Evolutionary conservation across 1,284 basidiomycete species (phyloP), one percentile per base, ranked within the genome.

Genomic region (Cystobasidium slooffiae): DNA sequence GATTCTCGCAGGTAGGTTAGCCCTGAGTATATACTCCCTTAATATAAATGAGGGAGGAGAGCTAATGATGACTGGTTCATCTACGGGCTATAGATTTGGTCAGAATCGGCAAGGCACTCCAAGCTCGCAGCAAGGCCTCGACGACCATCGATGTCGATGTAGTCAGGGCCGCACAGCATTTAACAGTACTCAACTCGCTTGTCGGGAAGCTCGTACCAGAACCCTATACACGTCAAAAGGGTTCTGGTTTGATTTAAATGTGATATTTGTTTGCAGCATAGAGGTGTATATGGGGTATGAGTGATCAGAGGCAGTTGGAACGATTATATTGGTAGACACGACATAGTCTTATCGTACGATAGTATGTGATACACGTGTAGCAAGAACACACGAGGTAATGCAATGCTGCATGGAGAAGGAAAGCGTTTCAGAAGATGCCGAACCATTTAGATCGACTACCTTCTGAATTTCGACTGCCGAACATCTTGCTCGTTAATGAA

Each of bases 1-100:
- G 70, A n/a, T 66, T 73, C 47, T 65, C 70, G 18, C 70, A 73
- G 63, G 70, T 73, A 44, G n/a, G 63, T 43, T 4, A 9, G 18
- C 31, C 5, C 31, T 31, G 31, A 31, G 31, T 31, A 31, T 31
- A 31, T 5, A 31, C 5, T 31, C 31, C 31, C 5, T 31, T 31
- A 5, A 31, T 31, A 5, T 31, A 5, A 31, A 31, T 31, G 31
- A 31, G 5, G 31, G 31, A 31, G 31, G 31, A 31, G 31, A 31
- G 31, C 31, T 31, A 5, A 31, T 31, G 1, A 24, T 31, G 55
- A 22, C 24, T 53, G 14, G 1, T 39, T 24, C 24, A 24, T 31
- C 6, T 49, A 10, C 51, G 14, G 12, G 0, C 47, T 31, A 12
- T 37, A 72, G 69, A 52, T 72, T n/a, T 72, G 69, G 69, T 72